A percentile compares a stretch with the other conserved stretches of the same genome.
Evolutionary conservation across 371 early-diverging fungal species (phyloP).

Genomic region (Mucor mucedo): DNA sequence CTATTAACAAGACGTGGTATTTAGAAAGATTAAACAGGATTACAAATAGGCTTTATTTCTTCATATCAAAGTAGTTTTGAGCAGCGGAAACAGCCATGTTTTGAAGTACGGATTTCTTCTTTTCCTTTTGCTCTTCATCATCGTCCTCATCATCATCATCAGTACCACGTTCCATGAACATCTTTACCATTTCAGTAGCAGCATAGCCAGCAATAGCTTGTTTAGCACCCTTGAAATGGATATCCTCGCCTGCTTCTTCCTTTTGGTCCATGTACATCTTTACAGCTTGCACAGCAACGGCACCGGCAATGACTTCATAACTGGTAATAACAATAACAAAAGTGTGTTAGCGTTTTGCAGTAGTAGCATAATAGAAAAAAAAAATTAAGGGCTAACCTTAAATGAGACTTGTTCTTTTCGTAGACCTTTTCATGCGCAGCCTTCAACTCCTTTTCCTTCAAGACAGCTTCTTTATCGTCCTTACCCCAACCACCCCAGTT

Average conservation of each 20-base stretch:
- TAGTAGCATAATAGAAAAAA: neutral
- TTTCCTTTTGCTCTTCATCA: slow-evolving; percentile 31
- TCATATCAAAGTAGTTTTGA: slow-evolving; percentile 29
- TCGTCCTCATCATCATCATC: slow-evolving; percentile 34
- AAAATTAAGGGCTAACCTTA: slow-evolving; percentile 30
- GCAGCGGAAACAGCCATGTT: slow-evolving; percentile 36
- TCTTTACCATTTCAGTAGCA: slow-evolving; percentile 48
- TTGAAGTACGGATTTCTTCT: slow-evolving; percentile 31
- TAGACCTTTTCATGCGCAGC: slow-evolving; percentile 52
- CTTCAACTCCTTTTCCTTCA: slow-evolving; percentile 41
- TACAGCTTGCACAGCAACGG: slow-evolving; percentile 66
- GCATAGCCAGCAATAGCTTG: slow-evolving; percentile 57
- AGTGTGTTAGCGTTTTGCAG: too few relatives aligned
- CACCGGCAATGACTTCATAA: slow-evolving; percentile 65
- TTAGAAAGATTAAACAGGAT: too few relatives aligned
- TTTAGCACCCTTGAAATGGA: slow-evolving; percentile 51
- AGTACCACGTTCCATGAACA: slow-evolving; percentile 32
- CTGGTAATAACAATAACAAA: slow-evolving; percentile 10
- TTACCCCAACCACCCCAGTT: slow-evolving; percentile 49
- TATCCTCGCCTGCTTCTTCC: slow-evolving; percentile 42
- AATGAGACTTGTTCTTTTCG: slow-evolving; percentile 43
- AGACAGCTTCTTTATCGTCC: slow-evolving; percentile 31
- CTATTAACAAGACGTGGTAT: too few relatives aligned
- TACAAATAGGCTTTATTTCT: slow-evolving; percentile 6
- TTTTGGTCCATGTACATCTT: slow-evolving; percentile 49